phyloP scores from a whole-genome alignment of 306 rosid genomes.

The Gillenia trifoliata region DNA sequence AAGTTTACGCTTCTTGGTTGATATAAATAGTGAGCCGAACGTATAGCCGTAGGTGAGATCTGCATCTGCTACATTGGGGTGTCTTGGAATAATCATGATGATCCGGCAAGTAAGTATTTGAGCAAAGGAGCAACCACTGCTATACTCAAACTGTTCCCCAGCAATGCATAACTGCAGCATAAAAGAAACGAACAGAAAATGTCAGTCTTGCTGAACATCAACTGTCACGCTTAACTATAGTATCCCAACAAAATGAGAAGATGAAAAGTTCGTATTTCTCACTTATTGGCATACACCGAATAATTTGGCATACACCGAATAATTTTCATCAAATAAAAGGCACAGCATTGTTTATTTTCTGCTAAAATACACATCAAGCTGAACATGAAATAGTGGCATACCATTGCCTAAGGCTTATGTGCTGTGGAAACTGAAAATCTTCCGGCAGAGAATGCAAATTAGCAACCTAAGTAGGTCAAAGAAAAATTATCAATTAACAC shows the following conservation, averaged over 20 bases:
- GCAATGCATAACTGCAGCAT: slow-evolving; percentile 69
- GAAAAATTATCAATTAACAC: slow-evolving; percentile 5
- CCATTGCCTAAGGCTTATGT: slow-evolving; percentile 82
- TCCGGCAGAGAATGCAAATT: slow-evolving; percentile 82
- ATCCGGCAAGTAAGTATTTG: slow-evolving; percentile 55
- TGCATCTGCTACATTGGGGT: not conserved
- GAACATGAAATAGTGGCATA: slow-evolving; percentile 15
- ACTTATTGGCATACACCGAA: too few relatives aligned
- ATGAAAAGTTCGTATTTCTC: not conserved
- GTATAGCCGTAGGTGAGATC: not conserved
- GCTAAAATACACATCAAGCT: not conserved
- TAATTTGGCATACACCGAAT: not conserved
- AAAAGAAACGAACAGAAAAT: slow-evolving; percentile 8
- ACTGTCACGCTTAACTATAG: not conserved
- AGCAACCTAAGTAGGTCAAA: slow-evolving; percentile 54
- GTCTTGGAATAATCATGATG: slow-evolving; percentile 20
- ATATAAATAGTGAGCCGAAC: not conserved
- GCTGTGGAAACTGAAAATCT: slow-evolving; percentile 71
- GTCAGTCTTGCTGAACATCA: not conserved
- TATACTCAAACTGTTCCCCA: slow-evolving; percentile 83
- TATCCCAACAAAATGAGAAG: not conserved
- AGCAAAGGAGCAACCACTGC: slow-evolving; percentile 85
- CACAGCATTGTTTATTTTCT: not conserved
- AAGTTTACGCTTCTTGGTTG: not conserved
- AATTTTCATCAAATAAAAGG: not conserved